Conservation (phyloP, 495 filamentous ascomycete genomes). For the Amorphotheca resinae region DNA sequence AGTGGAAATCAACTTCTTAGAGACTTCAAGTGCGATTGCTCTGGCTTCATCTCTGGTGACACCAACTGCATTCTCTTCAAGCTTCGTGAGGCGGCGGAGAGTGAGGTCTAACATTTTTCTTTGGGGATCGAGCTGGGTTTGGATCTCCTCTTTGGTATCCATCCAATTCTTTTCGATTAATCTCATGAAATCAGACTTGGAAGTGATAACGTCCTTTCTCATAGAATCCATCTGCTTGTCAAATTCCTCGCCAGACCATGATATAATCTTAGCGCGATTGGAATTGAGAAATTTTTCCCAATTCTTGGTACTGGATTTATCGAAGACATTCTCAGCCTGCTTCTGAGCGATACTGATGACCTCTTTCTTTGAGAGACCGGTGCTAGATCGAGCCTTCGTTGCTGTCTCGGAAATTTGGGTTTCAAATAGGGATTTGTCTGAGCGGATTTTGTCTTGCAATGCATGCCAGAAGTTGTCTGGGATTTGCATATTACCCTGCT, state of each 20-base stretch:
- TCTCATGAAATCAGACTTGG: slow-evolving; percentile 13
- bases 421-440: slow-evolving; percentile 8
- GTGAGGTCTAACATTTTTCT: slow-evolving; percentile 16
- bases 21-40: slow-evolving; percentile 18
- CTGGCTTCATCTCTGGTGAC: slow-evolving; percentile 20
- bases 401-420: not conserved
- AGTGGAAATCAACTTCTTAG: slow-evolving; percentile 24
- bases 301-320: not conserved
- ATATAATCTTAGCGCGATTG: slow-evolving; percentile 8
- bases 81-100: slow-evolving; percentile 3
- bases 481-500: slow-evolving; percentile 30
- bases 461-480: slow-evolving; percentile 44
- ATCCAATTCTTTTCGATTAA: slow-evolving; percentile 14
- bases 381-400: not conserved
- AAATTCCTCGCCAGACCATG: slow-evolving; percentile 6
- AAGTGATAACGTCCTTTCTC: slow-evolving; percentile 8
- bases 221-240: slow-evolving; percentile 7
- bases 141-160: slow-evolving; percentile 19
- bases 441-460: slow-evolving; percentile 22
- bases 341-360: not conserved
- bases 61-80: slow-evolving; percentile 1
- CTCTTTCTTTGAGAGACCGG: not conserved
- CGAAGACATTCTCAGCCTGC: not conserved
- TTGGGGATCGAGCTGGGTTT: slow-evolving; percentile 16
- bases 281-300: slow-evolving; percentile 8